phyloP scores from a whole-genome alignment of 1,284 basidiomycete genomes.

The Cutaneotrichosporon mucoides region DNA sequence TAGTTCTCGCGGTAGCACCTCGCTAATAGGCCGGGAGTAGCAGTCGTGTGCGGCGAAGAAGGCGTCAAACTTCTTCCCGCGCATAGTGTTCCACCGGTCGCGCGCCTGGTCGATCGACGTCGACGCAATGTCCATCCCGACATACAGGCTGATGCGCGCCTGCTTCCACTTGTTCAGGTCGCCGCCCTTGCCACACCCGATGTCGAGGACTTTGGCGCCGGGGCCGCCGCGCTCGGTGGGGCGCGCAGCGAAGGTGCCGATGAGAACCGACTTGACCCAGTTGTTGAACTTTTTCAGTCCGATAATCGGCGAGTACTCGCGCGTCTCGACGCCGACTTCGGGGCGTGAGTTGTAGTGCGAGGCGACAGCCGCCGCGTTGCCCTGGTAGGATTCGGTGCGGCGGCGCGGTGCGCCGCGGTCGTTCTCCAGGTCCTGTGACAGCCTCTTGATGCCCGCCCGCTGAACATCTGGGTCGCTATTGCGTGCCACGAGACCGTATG shows the following conservation, averaged over 20 bases:
- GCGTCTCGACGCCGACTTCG: conserved; percentile 78
- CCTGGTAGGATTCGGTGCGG: conserved; percentile 20
- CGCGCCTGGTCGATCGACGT: conserved; percentile 88
- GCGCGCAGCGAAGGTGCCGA: conserved; percentile 62
- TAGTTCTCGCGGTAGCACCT: conserved; percentile 63
- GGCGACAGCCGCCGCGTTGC: conserved; percentile 34
- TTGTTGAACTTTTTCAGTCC: conserved; percentile 98
- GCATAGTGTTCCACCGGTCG: conserved; percentile 58
- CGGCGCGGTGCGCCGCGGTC: conserved; percentile 1
- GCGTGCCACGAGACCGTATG: conserved; percentile 7
- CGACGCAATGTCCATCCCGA: conserved; percentile 85
- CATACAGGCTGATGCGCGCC: conserved; percentile 72
- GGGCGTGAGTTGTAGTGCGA: conserved; percentile 76
- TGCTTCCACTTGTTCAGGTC: conserved; percentile 95
- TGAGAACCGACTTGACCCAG: conserved; percentile 95
- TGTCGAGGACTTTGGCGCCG: conserved; percentile 73
- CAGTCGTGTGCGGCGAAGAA: conserved; percentile 85
- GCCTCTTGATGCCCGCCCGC: background rate
- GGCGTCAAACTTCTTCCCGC: conserved; percentile 62
- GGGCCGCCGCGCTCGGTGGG: conserved; percentile 22
- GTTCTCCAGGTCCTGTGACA: background rate
- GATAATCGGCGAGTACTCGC: conserved; percentile 90
- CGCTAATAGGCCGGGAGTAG: conserved; percentile 67
- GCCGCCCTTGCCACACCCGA: conserved; percentile 98
- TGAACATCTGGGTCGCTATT: background rate